phyloP scores from a whole-genome alignment of 140 eudicot genomes.

The Oenanthe javanica region DNA sequence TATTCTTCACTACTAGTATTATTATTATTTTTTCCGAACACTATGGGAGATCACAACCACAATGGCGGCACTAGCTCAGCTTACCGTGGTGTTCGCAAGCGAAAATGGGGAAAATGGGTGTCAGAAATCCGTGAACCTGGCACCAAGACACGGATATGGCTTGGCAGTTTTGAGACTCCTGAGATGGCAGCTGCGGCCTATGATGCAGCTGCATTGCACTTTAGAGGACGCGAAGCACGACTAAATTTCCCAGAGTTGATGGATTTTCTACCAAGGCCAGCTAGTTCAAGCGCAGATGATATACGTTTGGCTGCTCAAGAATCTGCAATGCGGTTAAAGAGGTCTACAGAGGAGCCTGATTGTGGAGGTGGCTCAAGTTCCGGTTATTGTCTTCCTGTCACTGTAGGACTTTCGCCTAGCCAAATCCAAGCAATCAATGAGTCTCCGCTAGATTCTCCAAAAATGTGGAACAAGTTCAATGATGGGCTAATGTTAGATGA shows the following conservation, averaged over 20 bases:
- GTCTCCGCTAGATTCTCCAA: conserved; percentile 61
- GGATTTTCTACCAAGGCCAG: conserved; percentile 41
- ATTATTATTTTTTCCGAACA: conserved; percentile 3
- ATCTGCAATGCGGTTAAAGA: conserved; percentile 35
- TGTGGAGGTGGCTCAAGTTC: conserved; percentile 36
- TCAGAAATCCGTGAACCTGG: conserved; percentile 86
- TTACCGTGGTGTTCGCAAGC: conserved; percentile 68
- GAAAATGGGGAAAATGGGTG: conserved; percentile 95
- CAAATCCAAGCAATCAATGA: conserved; percentile 74
- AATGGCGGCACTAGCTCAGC: conserved; percentile 42
- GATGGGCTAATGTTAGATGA: conserved; percentile 27
- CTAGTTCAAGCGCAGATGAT: conserved; percentile 41
- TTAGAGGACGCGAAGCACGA: conserved; percentile 46
- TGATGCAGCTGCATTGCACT: conserved; percentile 67
- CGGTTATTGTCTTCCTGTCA: conserved; percentile 28
- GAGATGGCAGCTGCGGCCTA: conserved; percentile 89
- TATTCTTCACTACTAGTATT: not conserved
- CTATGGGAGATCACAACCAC: conserved; percentile 15
- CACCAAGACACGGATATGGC: conserved; percentile 64
- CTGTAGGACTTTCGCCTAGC: conserved; percentile 49
- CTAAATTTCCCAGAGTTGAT: conserved; percentile 62
- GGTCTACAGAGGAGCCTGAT: conserved; percentile 21
- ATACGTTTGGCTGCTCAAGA: conserved; percentile 71
- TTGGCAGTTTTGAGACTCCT: conserved; percentile 77
- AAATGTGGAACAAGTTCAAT: conserved; percentile 35